A percentile compares a stretch with the other conserved stretches of the same genome.
Evolutionary conservation across 164 flowering plant species (phyloP).

Genomic region (Vitis amurensis): DNA sequence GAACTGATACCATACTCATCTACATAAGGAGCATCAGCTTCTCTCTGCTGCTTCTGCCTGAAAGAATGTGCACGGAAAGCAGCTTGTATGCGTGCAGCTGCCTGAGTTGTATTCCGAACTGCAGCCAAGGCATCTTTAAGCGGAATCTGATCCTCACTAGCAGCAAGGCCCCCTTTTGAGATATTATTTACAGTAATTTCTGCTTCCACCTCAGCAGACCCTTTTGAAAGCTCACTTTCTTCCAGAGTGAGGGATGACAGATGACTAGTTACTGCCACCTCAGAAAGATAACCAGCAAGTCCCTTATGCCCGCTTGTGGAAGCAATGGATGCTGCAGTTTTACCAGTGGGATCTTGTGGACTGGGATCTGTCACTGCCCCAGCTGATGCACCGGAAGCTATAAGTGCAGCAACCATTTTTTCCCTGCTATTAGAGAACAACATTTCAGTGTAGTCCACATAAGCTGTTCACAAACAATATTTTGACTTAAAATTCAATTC

Average conservation of each 20-base stretch:
- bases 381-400: slow-evolving; percentile 89
- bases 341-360: slow-evolving; percentile 68
- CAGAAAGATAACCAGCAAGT: slow-evolving; percentile 96
- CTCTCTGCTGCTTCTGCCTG: slow-evolving; percentile 59
- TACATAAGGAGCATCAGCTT: slow-evolving; percentile 20
- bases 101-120: slow-evolving; percentile 88
- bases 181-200: slow-evolving; percentile 63
- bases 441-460: neutral
- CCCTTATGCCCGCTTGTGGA: slow-evolving; percentile 75
- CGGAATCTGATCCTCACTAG: slow-evolving; percentile 58
- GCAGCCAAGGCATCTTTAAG: slow-evolving; percentile 78
- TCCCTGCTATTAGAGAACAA: slow-evolving; percentile 52
- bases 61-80: slow-evolving; percentile 97
- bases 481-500: too few species aligned
- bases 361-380: slow-evolving; percentile 93
- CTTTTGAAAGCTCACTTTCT: slow-evolving; percentile 79
- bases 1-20: slow-evolving; percentile 59
- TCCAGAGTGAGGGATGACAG: slow-evolving; percentile 75
- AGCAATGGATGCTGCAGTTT: slow-evolving; percentile 81
- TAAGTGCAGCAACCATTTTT: slow-evolving; percentile 88
- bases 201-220: slow-evolving; percentile 73
- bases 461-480: neutral
- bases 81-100: slow-evolving; percentile 96
- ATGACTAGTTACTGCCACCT: slow-evolving; percentile 80
- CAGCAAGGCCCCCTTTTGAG: slow-evolving; percentile 26